Evolutionary conservation across 768 basidiomycete species (phyloP).

Genomic region (Mycena haematopus): DNA sequence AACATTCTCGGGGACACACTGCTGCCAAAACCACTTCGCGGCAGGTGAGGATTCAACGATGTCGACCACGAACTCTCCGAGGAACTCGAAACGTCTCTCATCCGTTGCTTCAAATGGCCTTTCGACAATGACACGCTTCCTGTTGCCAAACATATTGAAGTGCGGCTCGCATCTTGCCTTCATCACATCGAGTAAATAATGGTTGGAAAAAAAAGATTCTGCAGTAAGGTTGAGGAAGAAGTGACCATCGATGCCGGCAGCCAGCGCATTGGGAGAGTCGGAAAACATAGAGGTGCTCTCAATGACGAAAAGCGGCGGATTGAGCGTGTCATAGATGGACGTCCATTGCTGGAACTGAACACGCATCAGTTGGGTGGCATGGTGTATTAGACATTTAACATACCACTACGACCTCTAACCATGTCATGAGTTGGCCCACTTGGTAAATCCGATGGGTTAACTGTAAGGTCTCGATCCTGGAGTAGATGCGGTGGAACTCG

Average conservation of each 20-base stretch:
- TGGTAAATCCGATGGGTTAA: neutral
- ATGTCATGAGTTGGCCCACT: neutral
- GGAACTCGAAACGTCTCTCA: neutral
- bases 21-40: neutral
- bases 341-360: neutral
- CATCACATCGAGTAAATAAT: neutral
- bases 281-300: neutral
- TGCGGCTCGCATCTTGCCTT: neutral
- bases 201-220: neutral
- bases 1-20: neutral
- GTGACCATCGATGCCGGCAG: neutral
- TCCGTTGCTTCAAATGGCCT: neutral
- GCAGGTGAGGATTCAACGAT: neutral
- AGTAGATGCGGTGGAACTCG: neutral
- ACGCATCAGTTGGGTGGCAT: neutral
- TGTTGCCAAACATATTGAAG: neutral
- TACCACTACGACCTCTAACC: neutral
- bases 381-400: neutral
- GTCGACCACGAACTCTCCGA: neutral
- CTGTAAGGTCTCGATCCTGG: neutral
- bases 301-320: neutral
- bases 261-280: neutral
- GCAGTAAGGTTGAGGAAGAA: neutral
- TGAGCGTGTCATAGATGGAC: neutral
- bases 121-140: constrained; percentile 5